Base-by-base conservation (phyloP, 169 alveolate species). In the Eimeria mitis region DNA sequence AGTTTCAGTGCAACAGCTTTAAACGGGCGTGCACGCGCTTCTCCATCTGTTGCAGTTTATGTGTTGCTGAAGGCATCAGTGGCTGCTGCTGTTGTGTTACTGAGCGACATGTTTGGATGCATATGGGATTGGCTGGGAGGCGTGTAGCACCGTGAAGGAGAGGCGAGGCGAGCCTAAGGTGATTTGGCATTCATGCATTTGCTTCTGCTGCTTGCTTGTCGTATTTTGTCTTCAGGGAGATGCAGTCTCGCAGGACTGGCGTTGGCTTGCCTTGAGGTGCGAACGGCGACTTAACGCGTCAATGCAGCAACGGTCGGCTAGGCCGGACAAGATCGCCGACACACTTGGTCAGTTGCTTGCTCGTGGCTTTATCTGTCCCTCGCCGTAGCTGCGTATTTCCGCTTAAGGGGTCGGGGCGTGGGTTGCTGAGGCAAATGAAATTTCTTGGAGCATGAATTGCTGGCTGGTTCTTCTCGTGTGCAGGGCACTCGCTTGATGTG, bases 191-290 rank as follows among this genome's bases (percentile, higher is more conserved):
- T 19, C 8, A 42, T 16, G 44, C 47, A 21, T 42, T 1, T 28
- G 49, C 21, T 87, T 4, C 42, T 40, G 40, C 61, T 89, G 34
- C 84, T 59, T 54, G 75, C 49, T 42, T 52, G 87, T 40, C 70
- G 11, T 3, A 5, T 47, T 63, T 34, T 44, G 25, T 75, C 49
- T 52, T 1, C 76, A 91, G 95, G 96, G 96, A 61, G 98, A 97
- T 56, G 91, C 97, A 61, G 95, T 97, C n/a, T 95, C 97, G 31
- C 97, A 97, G 37, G 98, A 97, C 89, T 97, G 98, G 98, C 96
- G 98, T 37, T 97, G 98, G 98, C 97, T 97, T 19, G 97, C 97
- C 54, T 61, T 97, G 89, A 95, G 97, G 52, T 97, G 97, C 91
- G 98, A 97, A 70, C 96, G 92, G 70, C 95, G 97, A 11, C 96